Conservation (phyloP, 495 filamentous ascomycete species). For the Platismatia glauca region DNA sequence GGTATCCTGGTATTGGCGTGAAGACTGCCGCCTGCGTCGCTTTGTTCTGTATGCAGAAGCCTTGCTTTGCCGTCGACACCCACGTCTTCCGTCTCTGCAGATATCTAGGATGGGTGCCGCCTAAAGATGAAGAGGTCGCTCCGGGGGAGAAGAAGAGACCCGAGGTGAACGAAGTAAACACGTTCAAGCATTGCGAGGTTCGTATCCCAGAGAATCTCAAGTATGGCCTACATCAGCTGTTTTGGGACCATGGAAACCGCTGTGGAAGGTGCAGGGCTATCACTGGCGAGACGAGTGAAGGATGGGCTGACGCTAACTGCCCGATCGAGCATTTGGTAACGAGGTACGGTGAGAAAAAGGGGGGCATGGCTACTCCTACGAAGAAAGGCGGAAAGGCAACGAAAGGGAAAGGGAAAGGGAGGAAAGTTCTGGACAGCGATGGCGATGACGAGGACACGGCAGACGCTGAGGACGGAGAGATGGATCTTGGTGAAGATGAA, state of each 20-base stretch:
- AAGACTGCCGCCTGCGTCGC: constrained; percentile 87
- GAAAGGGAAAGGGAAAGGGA: constrained; percentile 6
- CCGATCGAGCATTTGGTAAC: constrained; percentile 44
- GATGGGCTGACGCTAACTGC: constrained; percentile 40
- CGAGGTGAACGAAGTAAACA: constrained; percentile 47
- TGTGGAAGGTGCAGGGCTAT: constrained; percentile 69
- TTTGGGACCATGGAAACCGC: constrained; percentile 76
- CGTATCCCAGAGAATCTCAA: constrained; percentile 78
- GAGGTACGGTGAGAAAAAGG: constrained; percentile 37
- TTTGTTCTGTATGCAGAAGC: constrained; percentile 67
- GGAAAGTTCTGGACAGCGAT: constrained; percentile 9
- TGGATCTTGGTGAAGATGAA: constrained; percentile 2
- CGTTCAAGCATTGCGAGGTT: constrained; percentile 74
- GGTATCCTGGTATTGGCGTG: constrained; percentile 76
- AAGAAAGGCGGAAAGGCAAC: constrained; percentile 1
- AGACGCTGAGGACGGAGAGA: background rate
- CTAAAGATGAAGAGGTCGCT: constrained; percentile 22
- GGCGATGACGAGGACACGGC: constrained; percentile 13
- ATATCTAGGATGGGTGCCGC: constrained; percentile 80
- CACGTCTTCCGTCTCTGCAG: constrained; percentile 73
- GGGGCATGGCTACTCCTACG: constrained; percentile 8
- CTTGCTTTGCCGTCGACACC: constrained; percentile 79
- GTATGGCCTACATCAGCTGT: constrained; percentile 77
- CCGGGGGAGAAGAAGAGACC: constrained; percentile 39
- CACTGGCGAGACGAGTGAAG: constrained; percentile 36